These are phyloP conservation scores for Sporothrix schenckii DNA, from an alignment of 2,329 filamentous ascomycete genomes.

Conservation along the genomic window DNA sequence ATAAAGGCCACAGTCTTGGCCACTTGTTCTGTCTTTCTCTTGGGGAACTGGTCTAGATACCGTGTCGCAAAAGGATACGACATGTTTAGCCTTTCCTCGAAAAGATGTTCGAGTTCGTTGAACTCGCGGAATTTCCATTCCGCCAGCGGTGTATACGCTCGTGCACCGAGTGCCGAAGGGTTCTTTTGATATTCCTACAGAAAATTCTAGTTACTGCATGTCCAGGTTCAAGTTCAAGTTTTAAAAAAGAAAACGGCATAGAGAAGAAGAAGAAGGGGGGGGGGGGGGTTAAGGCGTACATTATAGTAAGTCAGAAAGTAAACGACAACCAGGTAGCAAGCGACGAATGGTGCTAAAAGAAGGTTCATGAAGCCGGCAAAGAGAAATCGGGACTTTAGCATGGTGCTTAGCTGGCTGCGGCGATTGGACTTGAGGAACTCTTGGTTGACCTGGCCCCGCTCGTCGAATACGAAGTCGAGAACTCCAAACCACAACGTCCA, in stretches of 20 bases:
- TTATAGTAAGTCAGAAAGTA: slow-evolving; percentile 97
- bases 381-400: slow-evolving; percentile 74
- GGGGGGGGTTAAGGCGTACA: slow-evolving; percentile 50
- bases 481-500: slow-evolving; percentile 92
- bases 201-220: slow-evolving; percentile 34
- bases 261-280: too few species aligned
- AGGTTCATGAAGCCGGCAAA: slow-evolving; percentile 86
- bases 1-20: slow-evolving; percentile 86
- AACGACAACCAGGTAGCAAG: slow-evolving; percentile 82
- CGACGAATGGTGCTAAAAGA: slow-evolving; percentile 80
- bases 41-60: slow-evolving; percentile 95
- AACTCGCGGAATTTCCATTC: slow-evolving; percentile 99
- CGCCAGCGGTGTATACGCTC: slow-evolving; percentile 88
- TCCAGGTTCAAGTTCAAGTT: neutral
- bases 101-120: slow-evolving; percentile 92
- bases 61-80: slow-evolving; percentile 90
- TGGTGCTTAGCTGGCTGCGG: slow-evolving; percentile 75
- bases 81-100: slow-evolving; percentile 87
- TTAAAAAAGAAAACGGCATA: neutral
- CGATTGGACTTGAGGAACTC: slow-evolving; percentile 84
- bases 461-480: slow-evolving; percentile 91
- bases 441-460: slow-evolving; percentile 81
- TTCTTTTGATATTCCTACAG: slow-evolving; percentile 90
- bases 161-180: slow-evolving; percentile 79
- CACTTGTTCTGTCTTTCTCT: slow-evolving; percentile 85